Conservation (phyloP, 208 protist species). For the Trypanosoma cruzi region DNA sequence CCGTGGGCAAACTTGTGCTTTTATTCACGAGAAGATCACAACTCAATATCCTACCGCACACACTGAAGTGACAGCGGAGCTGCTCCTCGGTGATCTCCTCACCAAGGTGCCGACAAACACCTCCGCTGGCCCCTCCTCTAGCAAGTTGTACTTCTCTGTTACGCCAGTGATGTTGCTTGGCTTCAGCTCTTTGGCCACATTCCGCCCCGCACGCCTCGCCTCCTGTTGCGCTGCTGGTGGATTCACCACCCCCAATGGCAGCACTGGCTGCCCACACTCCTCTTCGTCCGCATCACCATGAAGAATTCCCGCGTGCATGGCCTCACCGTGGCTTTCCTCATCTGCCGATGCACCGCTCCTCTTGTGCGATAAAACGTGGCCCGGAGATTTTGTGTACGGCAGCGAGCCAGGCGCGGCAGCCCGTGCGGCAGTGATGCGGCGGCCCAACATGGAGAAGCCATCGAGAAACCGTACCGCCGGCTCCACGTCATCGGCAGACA, state of each 20-base stretch:
- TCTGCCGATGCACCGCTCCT: not conserved
- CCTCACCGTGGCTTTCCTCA: constrained; percentile 1
- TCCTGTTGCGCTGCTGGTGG: constrained; percentile 7
- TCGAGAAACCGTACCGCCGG: constrained; percentile 82
- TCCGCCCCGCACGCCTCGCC: not conserved
- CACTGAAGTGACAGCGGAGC: constrained; percentile 76
- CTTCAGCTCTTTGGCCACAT: not conserved
- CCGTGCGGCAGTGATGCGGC: constrained; percentile 61
- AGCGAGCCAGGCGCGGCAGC: constrained; percentile 83
- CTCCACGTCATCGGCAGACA: constrained; percentile 62
- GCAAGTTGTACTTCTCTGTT: constrained; percentile 84
- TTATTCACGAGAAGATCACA: constrained; percentile 85
- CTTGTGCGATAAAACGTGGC: constrained; percentile 18
- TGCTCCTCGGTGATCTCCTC: constrained; percentile 79
- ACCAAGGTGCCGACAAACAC: constrained; percentile 81
- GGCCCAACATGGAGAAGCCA: constrained; percentile 82
- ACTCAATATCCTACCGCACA: constrained; percentile 63
- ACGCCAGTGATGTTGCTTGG: constrained; percentile 50
- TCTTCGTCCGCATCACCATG: not conserved
- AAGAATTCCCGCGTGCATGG: not conserved
- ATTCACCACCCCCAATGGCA: constrained; percentile 50
- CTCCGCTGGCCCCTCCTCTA: constrained; percentile 73
- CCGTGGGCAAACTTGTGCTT: constrained; percentile 67
- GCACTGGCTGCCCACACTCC: constrained; percentile 12
- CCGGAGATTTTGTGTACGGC: constrained; percentile 57